Evolutionary conservation across 164 flowering plant genomes (phyloP), one percentile per base, ranked within the genome.

Genomic region (Tetracentron sinense): DNA sequence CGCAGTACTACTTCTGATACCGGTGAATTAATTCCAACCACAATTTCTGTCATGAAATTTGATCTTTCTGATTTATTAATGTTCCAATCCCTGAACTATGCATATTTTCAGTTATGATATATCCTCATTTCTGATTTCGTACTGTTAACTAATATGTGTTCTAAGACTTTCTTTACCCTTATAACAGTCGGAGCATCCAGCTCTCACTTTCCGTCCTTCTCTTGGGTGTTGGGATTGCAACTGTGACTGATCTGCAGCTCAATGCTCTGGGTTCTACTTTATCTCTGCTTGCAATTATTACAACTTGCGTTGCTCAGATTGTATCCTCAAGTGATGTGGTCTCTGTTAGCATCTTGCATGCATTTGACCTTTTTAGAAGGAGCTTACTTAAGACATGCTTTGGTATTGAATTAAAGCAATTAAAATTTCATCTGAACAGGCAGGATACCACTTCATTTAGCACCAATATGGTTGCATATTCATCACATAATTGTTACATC

Each of bases 191-290:
- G 74, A 88, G 76, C 54, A 74, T 88, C 74, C 90, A 87, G 75
- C 25, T 84, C 69, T 78, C 97, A 19, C 85, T 91, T 35, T 25
- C 57, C 35, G 75, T 86, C 58, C 95, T 90, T 66, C 89, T 90
- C 54, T 23, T 86, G 61, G 95, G 97, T 58, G 97, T 90, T 71
- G 97, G 96, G 30, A 85, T 92, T 81, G 96, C 98, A 60, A 92
- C 98, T 7, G 93, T 92, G 57, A 92, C 98, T 61, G 96, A 92
- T 80, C 78, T 92, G 75, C 98, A 92, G 80, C 93, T 92, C 72
- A 92, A 92, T 82, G 77, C 75, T 59, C 78, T 92, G 76, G 98
- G 98, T 16, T 86, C 95, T 64, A 67, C 88, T 68, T 69, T 92
- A 62, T 90, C 98, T 54, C 74, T 90, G 66, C 87, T 92, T 69